Conservation (phyloP, 208 protist genomes). For the Leishmania turanica region DNA sequence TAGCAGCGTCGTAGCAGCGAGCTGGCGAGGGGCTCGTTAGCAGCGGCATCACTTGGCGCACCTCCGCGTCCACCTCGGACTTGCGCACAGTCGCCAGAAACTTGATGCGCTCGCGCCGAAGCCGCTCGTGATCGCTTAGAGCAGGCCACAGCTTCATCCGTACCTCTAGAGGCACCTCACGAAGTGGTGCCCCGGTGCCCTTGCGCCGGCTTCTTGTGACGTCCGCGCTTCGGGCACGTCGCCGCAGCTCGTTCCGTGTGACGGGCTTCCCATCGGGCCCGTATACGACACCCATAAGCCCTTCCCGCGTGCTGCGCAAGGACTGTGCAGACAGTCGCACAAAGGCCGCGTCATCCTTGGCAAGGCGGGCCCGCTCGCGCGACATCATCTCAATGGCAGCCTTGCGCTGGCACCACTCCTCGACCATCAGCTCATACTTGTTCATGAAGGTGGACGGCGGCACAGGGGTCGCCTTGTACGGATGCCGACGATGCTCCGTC, state of each 20-base stretch:
- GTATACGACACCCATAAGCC: constrained; percentile 53
- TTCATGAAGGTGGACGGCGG: constrained; percentile 88
- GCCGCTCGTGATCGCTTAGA: constrained; percentile 81
- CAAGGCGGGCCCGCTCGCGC: constrained; percentile 54
- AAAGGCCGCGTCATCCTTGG: constrained; percentile 56
- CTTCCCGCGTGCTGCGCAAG: constrained; percentile 53
- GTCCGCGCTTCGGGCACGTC: constrained; percentile 42
- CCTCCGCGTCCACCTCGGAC: constrained; percentile 50
- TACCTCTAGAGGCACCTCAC: constrained; percentile 77
- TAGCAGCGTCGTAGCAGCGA: constrained; percentile 20
- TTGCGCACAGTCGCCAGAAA: constrained; percentile 48
- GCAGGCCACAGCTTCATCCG: constrained; percentile 82
- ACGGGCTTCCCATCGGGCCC: constrained; percentile 30
- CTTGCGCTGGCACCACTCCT: constrained; percentile 89
- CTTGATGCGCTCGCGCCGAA: constrained; percentile 75
- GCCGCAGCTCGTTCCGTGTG: constrained; percentile 22
- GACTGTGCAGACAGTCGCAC: constrained; percentile 52
- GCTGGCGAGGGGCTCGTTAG: constrained; percentile 32
- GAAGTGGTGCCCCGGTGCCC: not conserved
- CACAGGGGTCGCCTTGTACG: constrained; percentile 66
- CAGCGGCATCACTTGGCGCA: constrained; percentile 46
- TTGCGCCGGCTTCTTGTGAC: not conserved
- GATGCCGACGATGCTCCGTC: constrained; percentile 26
- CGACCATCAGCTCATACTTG: constrained; percentile 91
- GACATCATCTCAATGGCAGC: constrained; percentile 65